Evolutionary conservation across 1,284 basidiomycete genomes (phyloP), one percentile per base, ranked within the genome.

Genomic region (Apiotrichum brassicae): DNA sequence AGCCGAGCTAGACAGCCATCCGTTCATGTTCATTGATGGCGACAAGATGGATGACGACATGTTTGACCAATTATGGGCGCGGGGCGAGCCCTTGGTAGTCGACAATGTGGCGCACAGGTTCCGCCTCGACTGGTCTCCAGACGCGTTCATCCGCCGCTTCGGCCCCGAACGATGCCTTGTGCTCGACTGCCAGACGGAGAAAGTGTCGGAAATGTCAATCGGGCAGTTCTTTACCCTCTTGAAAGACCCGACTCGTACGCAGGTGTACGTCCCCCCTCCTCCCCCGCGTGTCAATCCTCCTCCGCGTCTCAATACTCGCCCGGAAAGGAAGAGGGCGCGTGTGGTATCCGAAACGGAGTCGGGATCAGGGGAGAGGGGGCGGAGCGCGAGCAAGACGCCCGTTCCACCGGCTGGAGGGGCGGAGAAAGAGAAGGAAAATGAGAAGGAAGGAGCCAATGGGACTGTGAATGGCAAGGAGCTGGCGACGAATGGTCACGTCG

Each of bases 221-320:
- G 78, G 78, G 2, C 78, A 85, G 40, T 97, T 97, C 72, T 95
- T 97, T 65, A 72, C 74, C 2, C 73, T 75, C 65, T 94, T 95
- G 67, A 87, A 88, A 30, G 76, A 81, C 51, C 83, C 84, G 48
- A 36, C 12, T 11, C 14, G 13, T 30, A 50, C 24, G 32, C 25
- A 14, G 7, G 32, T 20, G 23, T 41, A 42, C 14, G 6, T 13
- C 5, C 19, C 40, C 6, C 40, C 40, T 3, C 24, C 13, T 4
- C 24, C 38, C 7, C 38, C 38, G 24, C 6, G 6, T 14, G 22
- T 23, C 7, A 38, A 4, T 13, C 23, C 38, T 18, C 36, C 19
- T 9, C 38, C 13, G 3, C n/a, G n/a, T n/a, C n/a, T n/a, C n/a
- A 16, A n/a, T n/a, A 4, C n/a, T 3, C 25, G 23, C 7, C 12